Evolutionary conservation across 179 eudicot species (phyloP), one percentile per base, ranked within the genome.

Genomic region (Beta macrorhiza): DNA sequence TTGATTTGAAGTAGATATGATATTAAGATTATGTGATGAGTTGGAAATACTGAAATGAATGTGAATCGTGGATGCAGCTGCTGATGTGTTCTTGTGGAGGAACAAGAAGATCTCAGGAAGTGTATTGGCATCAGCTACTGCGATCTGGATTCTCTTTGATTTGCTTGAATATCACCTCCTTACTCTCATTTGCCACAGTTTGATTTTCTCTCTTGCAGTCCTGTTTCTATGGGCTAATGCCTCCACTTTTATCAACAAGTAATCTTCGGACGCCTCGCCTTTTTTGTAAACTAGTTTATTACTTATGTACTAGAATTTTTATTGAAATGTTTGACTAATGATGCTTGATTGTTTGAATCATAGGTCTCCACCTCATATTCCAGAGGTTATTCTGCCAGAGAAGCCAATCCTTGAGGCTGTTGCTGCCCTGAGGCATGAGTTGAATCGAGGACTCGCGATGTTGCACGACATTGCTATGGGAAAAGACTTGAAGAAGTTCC

Each of bases 71-170:
- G 4, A 29, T 81, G 79, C 87, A 92, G 97, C 93, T 89, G 97
- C 97, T 79, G 97, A 92, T 80, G 86, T 92, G 32, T 74, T 91
- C 32, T 86, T 92, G 72, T 92, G 97, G 97, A 87, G 97, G 81
- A 88, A 91, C 91, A 92, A 91, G 87, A 89, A 92, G 88, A 80
- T 89, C 45, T 91, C 97, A 5, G 94, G 85, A 7, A 81, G 85
- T 72, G 86, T 90, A 17, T 85, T 92, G 58, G 92, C 86, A 72
- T 78, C 89, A 76, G 92, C 91, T 20, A 91, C 94, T 72, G 90
- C 82, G 20, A 92, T 91, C 80, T 92, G 97, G 97, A 87, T 92
- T 82, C 89, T 92, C 0, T 92, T 92, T 45, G 97, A 92, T 77
- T 45, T 89, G 83, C 83, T 89, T 2, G 94, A 89, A 58, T 92